A percentile compares a stretch with the other conserved stretches of the same genome.
phyloP scores from a whole-genome alignment of 1,139 yeast genomes.

The Diutina neorugosa region DNA sequence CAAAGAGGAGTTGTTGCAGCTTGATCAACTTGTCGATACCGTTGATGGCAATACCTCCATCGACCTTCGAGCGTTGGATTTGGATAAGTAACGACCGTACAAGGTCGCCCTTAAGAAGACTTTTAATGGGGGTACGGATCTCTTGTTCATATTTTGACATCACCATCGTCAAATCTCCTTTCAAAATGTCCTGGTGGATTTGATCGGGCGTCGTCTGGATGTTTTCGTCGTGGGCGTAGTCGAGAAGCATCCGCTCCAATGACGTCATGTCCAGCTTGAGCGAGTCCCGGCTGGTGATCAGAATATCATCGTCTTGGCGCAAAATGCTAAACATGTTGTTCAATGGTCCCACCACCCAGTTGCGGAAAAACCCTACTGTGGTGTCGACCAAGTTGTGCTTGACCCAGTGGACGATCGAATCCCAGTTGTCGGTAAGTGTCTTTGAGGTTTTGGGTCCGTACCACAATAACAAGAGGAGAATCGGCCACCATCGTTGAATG shows the following conservation, averaged over 20 bases:
- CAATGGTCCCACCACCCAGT: constrained; percentile 81
- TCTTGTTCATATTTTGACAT: constrained; percentile 75
- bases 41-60: constrained; percentile 78
- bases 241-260: constrained; percentile 77
- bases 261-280: constrained; percentile 68
- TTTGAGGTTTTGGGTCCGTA: neutral
- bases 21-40: constrained; percentile 85
- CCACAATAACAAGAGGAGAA: neutral
- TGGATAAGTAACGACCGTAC: constrained; percentile 74
- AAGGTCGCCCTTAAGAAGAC: constrained; percentile 52
- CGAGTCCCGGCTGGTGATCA: constrained; percentile 72
- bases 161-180: constrained; percentile 70
- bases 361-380: constrained; percentile 49
- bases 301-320: constrained; percentile 66
- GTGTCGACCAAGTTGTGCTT: constrained; percentile 52
- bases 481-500: neutral
- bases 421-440: neutral
- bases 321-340: constrained; percentile 64
- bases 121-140: constrained; percentile 55
- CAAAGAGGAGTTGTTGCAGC: constrained; percentile 88
- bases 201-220: constrained; percentile 13
- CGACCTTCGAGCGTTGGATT: constrained; percentile 89
- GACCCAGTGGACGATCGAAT: constrained; percentile 31
- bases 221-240: constrained; percentile 39
- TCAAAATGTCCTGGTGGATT: constrained; percentile 32